Evolutionary conservation across 2,329 filamentous ascomycete species (phyloP).

Genomic region (Aureobasidium leucospermi): DNA sequence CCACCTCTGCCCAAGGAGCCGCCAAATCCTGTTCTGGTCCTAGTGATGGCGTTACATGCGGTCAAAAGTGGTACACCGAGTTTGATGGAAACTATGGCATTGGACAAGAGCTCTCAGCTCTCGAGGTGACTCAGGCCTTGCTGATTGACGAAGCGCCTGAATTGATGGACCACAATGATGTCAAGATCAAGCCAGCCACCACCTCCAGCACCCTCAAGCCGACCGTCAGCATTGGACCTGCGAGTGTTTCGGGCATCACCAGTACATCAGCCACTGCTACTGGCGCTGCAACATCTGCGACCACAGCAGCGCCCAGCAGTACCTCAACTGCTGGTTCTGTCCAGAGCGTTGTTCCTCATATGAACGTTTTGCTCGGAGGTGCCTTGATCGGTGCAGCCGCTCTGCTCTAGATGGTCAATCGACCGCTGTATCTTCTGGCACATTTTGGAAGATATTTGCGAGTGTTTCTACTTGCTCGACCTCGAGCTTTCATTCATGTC

Average conservation of each 20-base stretch:
- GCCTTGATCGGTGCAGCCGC: background rate
- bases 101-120: conserved; percentile 38
- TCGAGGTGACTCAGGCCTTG: conserved; percentile 39
- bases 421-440: background rate
- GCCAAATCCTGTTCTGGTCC: conserved; percentile 38
- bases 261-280: background rate
- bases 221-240: background rate
- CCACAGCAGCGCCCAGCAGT: background rate
- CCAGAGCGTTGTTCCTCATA: background rate
- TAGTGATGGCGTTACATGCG: conserved; percentile 34
- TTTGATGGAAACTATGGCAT: conserved; percentile 37
- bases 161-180: background rate
- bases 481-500: too few relatives aligned
- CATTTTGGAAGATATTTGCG: too few relatives aligned
- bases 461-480: too few relatives aligned
- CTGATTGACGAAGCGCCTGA: conserved; percentile 20
- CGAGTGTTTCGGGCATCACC: conserved; percentile 4
- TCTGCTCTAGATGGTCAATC: background rate
- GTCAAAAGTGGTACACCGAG: conserved; percentile 38
- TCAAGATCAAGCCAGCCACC: conserved; percentile 9
- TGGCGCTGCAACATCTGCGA: background rate
- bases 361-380: background rate
- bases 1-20: conserved; percentile 35
- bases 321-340: background rate
- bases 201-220: background rate